These are phyloP conservation scores for Posidonia australis DNA, from an alignment of 106 monocot species.

Conservation along the genomic window DNA sequence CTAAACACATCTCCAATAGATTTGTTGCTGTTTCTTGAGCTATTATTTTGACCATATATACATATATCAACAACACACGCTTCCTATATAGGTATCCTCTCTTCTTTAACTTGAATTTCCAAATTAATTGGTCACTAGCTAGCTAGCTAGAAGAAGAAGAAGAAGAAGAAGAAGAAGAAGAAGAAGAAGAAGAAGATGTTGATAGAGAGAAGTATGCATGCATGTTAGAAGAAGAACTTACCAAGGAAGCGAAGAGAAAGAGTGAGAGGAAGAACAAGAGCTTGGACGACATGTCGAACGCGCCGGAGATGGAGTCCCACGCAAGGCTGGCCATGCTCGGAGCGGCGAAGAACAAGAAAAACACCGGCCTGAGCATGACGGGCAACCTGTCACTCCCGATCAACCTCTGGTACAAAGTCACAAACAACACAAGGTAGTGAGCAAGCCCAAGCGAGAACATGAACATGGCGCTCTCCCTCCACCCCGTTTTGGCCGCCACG, in stretches of 20 bases:
- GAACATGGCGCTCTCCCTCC: conserved; percentile 40
- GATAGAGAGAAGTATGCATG: no score
- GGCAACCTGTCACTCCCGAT: conserved; percentile 31
- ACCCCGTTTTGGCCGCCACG: conserved; percentile 35
- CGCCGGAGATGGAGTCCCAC: conserved; percentile 29
- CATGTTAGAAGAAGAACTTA: conserved; percentile 4
- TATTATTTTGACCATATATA: no score
- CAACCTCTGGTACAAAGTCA: conserved; percentile 41
- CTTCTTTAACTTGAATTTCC: no score
- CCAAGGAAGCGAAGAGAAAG: conserved; percentile 45
- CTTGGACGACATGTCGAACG: conserved; percentile 37
- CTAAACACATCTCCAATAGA: no score
- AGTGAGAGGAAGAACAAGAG: conserved; percentile 59
- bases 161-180: no score
- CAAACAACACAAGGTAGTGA: conserved; percentile 48
- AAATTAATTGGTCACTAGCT: no score
- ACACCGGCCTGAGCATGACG: conserved; percentile 30
- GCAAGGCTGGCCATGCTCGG: conserved; percentile 48
- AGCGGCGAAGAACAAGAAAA: conserved; percentile 49
- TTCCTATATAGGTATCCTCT: no score
- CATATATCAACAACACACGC: no score
- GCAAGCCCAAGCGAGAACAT: conserved; percentile 32
- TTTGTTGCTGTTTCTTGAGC: no score
- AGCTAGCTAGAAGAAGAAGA: no score
- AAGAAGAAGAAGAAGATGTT: no score